Conservation (phyloP, 2,329 filamentous ascomycete genomes). For the Talaromyces sp. region DNA sequence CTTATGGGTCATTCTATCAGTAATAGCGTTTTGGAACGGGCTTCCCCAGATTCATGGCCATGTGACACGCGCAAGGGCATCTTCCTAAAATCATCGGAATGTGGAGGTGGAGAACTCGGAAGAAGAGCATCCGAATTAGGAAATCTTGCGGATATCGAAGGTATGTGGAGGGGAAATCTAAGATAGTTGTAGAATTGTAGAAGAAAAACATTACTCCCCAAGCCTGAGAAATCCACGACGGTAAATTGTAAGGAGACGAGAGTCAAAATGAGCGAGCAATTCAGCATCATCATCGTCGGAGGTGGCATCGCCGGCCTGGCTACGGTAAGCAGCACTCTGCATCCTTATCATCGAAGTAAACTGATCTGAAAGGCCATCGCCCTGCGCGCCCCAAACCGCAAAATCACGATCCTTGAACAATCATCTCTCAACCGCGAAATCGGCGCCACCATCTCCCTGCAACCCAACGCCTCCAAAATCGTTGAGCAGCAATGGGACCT, state of each 20-base stretch:
- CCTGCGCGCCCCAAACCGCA: constrained; percentile 20
- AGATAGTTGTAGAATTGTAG: neutral
- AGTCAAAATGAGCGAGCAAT: neutral
- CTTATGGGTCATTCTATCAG: neutral
- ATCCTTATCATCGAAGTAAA: neutral
- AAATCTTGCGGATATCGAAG: neutral
- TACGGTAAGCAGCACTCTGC: neutral
- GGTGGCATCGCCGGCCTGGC: constrained; percentile 13
- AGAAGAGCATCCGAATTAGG: neutral
- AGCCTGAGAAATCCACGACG: neutral
- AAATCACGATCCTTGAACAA: constrained; percentile 27
- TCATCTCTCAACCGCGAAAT: constrained; percentile 32
- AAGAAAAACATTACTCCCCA: neutral
- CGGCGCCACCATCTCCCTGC: constrained; percentile 27
- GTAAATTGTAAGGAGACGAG: neutral
- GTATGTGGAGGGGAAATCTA: neutral
- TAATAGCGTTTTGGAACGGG: neutral
- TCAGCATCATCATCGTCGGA: constrained; percentile 11
- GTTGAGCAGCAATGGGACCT: constrained; percentile 30
- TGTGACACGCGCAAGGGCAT: neutral
- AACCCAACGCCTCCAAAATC: constrained; percentile 44
- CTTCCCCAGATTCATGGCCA: neutral
- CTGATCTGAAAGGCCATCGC: constrained; percentile 6
- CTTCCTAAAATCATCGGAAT: neutral
- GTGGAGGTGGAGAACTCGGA: constrained; percentile 6